A percentile compares a stretch with the other conserved stretches of the same genome.
These are phyloP conservation scores for Colletotrichum magnum DNA, from an alignment of 2,329 filamentous ascomycete genomes.

Conservation along the genomic window DNA sequence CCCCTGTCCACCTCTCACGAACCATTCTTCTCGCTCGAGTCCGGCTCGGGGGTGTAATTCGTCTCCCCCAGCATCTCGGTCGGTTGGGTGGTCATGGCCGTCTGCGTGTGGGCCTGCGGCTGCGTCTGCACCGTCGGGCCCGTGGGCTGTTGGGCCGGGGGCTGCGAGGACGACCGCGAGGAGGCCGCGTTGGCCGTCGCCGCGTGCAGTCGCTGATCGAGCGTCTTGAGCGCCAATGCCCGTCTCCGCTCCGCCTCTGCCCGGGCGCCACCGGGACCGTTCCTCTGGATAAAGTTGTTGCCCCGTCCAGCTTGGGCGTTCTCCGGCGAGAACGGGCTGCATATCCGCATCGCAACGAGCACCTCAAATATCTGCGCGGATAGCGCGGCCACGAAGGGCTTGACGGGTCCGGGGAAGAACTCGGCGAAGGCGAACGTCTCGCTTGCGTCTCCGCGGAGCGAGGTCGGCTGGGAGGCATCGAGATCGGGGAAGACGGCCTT, in stretches of 20 bases:
- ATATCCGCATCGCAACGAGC: conserved; percentile 82
- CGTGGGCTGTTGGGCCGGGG: conserved; percentile 56
- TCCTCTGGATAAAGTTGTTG: conserved; percentile 68
- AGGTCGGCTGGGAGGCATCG: conserved; percentile 70
- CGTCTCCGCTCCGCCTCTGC: conserved; percentile 93
- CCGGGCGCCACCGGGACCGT: conserved; percentile 77
- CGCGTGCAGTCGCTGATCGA: conserved; percentile 93
- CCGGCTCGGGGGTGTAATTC: conserved; percentile 77
- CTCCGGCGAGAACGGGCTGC: conserved; percentile 86
- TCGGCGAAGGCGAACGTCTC: conserved; percentile 97
- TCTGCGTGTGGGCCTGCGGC: conserved; percentile 68
- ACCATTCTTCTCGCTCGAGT: conserved; percentile 53
- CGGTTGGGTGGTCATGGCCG: conserved; percentile 69
- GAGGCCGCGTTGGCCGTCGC: conserved; percentile 71
- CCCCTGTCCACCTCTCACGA: conserved; percentile 39
- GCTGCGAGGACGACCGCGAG: conserved; percentile 50
- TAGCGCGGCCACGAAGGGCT: conserved; percentile 82
- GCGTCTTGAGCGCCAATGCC: conserved; percentile 88
- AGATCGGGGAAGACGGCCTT: conserved; percentile 81
- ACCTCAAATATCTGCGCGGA: conserved; percentile 81
- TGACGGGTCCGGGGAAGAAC: conserved; percentile 90
- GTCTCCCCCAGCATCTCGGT: conserved; percentile 76
- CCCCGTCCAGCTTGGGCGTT: conserved; percentile 83
- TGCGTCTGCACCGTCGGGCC: conserved; percentile 71
- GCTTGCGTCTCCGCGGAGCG: conserved; percentile 89